Base-by-base conservation (phyloP, 768 basidiomycete species). In the Psilocybe cubensis region DNA sequence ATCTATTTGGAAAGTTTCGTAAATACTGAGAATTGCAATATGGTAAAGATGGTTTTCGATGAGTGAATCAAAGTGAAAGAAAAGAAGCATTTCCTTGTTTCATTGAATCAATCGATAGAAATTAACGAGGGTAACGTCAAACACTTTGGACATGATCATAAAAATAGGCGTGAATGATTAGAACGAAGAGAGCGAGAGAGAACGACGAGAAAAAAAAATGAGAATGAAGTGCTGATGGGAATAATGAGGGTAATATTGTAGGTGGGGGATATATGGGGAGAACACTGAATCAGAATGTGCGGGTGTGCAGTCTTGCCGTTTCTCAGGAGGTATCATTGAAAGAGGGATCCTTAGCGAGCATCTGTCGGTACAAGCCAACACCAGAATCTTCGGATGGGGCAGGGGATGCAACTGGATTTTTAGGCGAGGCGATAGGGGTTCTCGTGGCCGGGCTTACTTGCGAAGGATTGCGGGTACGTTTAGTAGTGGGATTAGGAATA, bases 371-470 rank as follows among this genome's bases (percentile, higher is more conserved):
- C 68, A 94, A 72, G 62, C 88, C 91, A 61, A 94, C 89, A 61
- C 89, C 90, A 50, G 92, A 94, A 70, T 93, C 92, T 65, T 89
- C 87, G 25, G 86, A 83, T 17, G 88, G 90, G 45, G 87, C 88
- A 56, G 92, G 90, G 4, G 91, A 92, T 17, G 82, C 74, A 10
- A 88, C 70, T 17, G 77, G 74, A 69, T 81, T 64, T 52, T 74
- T 71, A 9, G 67, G 62, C 75, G 67, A 75, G 23, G 73, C 67
- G 25, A 72, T 62, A 4, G 77, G 70, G 27, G 74, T 72, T 54
- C 72, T 72, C 25, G 82, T 82, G 24, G 83, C 80, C n/a, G 83
- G 77, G 65, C 87, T 89, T 7, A 83, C 87, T 68, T 90, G 89
- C 6, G 89, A 91, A 2, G 77, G 84, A 66, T 92, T 90, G 35